phyloP scores from a whole-genome alignment of 345 rosid genomes.

The Iberis pinnata region DNA sequence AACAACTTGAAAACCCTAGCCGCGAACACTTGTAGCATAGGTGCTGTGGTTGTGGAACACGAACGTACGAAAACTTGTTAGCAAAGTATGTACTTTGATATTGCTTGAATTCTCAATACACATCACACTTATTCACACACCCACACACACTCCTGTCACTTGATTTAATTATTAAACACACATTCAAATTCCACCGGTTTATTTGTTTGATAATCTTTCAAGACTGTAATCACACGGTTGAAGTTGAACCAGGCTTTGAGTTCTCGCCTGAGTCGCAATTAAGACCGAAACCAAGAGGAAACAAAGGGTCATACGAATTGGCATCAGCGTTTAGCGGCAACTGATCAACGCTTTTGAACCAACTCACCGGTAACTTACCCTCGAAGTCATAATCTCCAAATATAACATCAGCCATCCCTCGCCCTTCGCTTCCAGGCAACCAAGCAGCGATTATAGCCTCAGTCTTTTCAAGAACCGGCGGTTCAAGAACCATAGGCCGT shows the following conservation, averaged over 20 bases:
- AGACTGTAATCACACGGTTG: not conserved
- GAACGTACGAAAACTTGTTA: too few relatives aligned
- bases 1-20: too few relatives aligned
- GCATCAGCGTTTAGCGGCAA: conserved; percentile 41
- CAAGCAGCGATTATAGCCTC: conserved; percentile 50
- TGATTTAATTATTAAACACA: too few relatives aligned
- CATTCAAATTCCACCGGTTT: too few relatives aligned
- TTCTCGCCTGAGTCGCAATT: not conserved
- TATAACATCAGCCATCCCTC: conserved; percentile 28
- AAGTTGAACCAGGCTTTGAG: conserved; percentile 3
- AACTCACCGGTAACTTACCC: conserved; percentile 32
- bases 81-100: too few relatives aligned
- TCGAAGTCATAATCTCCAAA: conserved; percentile 32
- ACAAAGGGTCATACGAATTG: conserved; percentile 52
- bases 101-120: too few relatives aligned
- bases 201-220: too few relatives aligned
- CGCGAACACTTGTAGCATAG: too few relatives aligned
- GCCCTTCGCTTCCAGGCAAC: conserved; percentile 35
- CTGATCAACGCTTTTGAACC: conserved; percentile 36
- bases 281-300: conserved; percentile 69
- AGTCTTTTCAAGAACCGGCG: conserved; percentile 45
- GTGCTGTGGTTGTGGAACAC: too few relatives aligned
- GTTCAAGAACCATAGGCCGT: conserved; percentile 59
- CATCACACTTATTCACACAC: too few relatives aligned
- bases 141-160: too few relatives aligned